A percentile compares a stretch with the other conserved stretches of the same genome.
Conservation (phyloP, 2,329 filamentous ascomycete genomes). For the Chaetomium olivaceum region DNA sequence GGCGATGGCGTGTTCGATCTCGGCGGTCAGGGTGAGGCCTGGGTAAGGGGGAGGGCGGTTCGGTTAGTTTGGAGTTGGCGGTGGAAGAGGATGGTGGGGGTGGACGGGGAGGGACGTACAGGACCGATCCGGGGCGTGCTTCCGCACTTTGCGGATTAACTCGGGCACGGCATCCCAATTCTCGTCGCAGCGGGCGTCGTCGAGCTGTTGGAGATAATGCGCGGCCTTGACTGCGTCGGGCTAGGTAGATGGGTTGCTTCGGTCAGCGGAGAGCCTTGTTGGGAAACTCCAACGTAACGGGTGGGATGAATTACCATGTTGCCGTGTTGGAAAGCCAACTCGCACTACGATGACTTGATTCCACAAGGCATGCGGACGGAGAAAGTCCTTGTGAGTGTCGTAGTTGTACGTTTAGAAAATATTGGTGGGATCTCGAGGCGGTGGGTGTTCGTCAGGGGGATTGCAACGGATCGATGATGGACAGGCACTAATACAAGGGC, state of each 20-base stretch:
- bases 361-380: conserved; percentile 30
- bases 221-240: conserved; percentile 68
- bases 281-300: not conserved
- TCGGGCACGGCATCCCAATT: conserved; percentile 86
- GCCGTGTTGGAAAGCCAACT: conserved; percentile 30
- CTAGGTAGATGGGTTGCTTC: conserved; percentile 18
- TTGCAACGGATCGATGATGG: not conserved
- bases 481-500: not conserved
- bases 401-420: not conserved
- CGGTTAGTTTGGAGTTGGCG: conserved; percentile 18
- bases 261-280: conserved; percentile 13
- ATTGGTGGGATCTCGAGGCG: not conserved
- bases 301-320: conserved; percentile 29
- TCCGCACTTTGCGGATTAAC: conserved; percentile 87
- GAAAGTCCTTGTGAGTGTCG: not conserved
- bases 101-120: conserved; percentile 59
- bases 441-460: conserved; percentile 2
- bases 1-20: conserved; percentile 66
- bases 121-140: conserved; percentile 82
- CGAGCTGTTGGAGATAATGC: conserved; percentile 79
- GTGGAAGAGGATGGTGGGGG: conserved; percentile 17
- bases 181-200: conserved; percentile 83
- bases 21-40: conserved; percentile 71
- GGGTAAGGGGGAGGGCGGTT: conserved; percentile 20
- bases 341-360: conserved; percentile 34